A percentile compares a stretch with the other conserved stretches of the same genome.
These are phyloP conservation scores for Colletotrichum paranaense DNA, from an alignment of 2,329 filamentous ascomycete genomes.

Conservation along the genomic window DNA sequence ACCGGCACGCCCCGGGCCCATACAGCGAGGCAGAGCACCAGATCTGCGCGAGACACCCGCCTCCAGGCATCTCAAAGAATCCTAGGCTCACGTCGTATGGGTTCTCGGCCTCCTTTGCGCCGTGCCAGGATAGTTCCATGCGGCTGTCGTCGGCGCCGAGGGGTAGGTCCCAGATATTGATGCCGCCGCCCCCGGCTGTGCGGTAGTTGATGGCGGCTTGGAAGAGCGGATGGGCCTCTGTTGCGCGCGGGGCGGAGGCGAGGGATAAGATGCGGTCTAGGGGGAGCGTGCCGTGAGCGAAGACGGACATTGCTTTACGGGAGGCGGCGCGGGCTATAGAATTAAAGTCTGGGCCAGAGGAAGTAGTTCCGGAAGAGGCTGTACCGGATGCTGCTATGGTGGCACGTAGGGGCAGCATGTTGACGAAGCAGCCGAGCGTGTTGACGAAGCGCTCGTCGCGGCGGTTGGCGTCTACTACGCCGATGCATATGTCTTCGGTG, in stretches of 20 bases:
- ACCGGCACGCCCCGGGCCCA: conserved; percentile 32
- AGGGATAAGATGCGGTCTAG: conserved; percentile 60
- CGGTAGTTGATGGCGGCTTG: conserved; percentile 54
- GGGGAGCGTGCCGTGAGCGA: conserved; percentile 56
- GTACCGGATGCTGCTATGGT: no score
- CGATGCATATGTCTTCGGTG: conserved; percentile 54
- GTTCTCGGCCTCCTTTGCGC: no score
- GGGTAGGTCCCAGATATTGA: no score
- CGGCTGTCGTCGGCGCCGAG: no score
- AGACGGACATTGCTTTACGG: conserved; percentile 39
- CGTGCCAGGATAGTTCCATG: no score
- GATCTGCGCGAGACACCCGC: not conserved
- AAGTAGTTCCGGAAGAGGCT: no score
- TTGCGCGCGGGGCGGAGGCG: conserved; percentile 52
- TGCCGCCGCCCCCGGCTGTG: conserved; percentile 29
- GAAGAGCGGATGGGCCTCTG: conserved; percentile 57
- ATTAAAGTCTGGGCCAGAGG: conserved; percentile 43
- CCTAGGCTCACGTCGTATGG: not conserved
- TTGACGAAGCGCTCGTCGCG: conserved; percentile 42
- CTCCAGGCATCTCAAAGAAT: not conserved
- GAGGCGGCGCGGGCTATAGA: conserved; percentile 36
- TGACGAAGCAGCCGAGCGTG: conserved; percentile 59
- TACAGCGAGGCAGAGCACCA: not conserved
- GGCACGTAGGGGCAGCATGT: conserved; percentile 55
- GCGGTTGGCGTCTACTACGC: conserved; percentile 58